These are phyloP conservation scores for Heliamphora pulchella DNA, from an alignment of 179 eudicot species.

Conservation along the genomic window DNA sequence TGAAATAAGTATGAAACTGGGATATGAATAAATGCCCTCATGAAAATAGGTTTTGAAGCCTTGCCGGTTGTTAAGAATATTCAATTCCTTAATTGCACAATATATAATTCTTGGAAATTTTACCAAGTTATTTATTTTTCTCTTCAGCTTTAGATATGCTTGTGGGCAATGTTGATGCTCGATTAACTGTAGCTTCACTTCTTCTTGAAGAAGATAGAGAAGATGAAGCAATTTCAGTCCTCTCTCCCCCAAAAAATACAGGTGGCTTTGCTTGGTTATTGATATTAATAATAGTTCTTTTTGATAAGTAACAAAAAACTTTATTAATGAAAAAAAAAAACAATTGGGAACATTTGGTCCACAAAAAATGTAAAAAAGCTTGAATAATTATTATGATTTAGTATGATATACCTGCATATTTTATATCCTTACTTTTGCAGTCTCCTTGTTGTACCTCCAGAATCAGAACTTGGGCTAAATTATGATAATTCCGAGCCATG, in stretches of 20 bases:
- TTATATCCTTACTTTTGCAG: background rate
- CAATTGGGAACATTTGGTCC: too few relatives aligned
- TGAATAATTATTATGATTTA: too few relatives aligned
- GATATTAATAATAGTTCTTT: too few relatives aligned
- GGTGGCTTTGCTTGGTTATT: slow-evolving; percentile 19
- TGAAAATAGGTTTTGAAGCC: background rate
- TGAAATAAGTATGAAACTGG: background rate
- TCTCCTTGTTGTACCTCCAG: slow-evolving; percentile 23
- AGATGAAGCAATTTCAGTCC: slow-evolving; percentile 50
- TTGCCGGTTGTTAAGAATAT: background rate
- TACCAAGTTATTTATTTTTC: slow-evolving; percentile 18
- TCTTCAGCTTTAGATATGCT: slow-evolving; percentile 54
- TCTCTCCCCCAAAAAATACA: slow-evolving; percentile 35
- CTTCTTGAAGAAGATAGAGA: slow-evolving; percentile 45
- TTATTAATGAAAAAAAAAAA: too few relatives aligned
- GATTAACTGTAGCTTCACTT: slow-evolving; percentile 49
- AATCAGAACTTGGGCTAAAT: slow-evolving; percentile 23
- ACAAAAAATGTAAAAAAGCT: too few relatives aligned
- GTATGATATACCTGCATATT: slow-evolving; percentile 5
- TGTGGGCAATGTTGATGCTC: slow-evolving; percentile 49
- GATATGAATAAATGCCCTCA: background rate
- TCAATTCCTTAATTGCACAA: background rate
- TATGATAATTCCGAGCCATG: slow-evolving; percentile 44
- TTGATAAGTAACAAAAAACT: too few relatives aligned
- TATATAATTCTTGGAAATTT: background rate